Evolutionary conservation across 352 stramenopile genomes (phyloP), one percentile per base, ranked within the genome.

Genomic region (Phytophthora pinifolia): DNA sequence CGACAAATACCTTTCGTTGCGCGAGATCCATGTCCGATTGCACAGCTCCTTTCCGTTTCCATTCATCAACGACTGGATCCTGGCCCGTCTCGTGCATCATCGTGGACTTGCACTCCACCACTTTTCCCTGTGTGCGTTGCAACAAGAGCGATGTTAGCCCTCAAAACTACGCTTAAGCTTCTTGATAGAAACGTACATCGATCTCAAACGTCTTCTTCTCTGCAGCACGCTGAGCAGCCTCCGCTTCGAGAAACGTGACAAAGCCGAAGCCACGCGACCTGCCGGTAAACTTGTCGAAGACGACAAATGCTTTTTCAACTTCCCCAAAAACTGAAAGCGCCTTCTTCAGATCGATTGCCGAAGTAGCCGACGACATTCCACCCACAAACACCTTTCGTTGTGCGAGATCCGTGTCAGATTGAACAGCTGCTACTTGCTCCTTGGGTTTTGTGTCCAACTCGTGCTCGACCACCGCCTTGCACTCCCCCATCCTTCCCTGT

Each of bases 311-410:
- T 60, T 89, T 74, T 46, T 84, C 66, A 15, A 89, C 65, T 13
- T 79, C 54, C 10, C 79, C 79, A 43, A 87, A 89, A 17, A 43
- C 45, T 18, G 55, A 50, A 50, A 89, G 87, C 17, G 74, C 66
- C 30, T 65, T 48, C 42, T 74, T 76, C 43, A 89, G 62, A 20
- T 59, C 32, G 42, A 85, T 72, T 18, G 60, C 73, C 59, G 69
- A 74, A 32, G 72, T 84, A 56, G 86, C 72, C 79, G 76, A 89
- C 35, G 79, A 70, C 43, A 89, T 67, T 6, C 79, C 79, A 32
- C 79, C 76, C 56, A 92, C 74, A 59, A 88, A 85, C 33, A 92
- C 71, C 54, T 88, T 88, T 57, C 83, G 72, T 44, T 88, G 74
- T 32, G 62, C 58, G 15, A n/a, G n/a, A n/a, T n/a, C n/a, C n/a